Conservation (phyloP, 192 early-diverging fungal species). For the Obelidium mucronatum region DNA sequence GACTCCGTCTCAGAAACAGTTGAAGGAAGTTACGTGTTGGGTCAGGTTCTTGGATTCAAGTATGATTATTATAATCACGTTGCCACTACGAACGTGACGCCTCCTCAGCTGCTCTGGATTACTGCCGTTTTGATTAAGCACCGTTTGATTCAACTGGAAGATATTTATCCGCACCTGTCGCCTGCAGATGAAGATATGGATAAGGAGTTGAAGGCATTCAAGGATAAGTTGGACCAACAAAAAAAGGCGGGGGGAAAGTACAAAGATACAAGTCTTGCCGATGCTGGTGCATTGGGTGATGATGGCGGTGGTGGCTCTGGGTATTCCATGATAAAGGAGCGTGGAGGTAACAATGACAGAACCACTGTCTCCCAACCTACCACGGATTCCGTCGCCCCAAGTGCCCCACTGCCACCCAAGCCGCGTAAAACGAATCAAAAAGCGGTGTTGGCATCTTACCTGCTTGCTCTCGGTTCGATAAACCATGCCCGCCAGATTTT, state of each 20-base stretch:
- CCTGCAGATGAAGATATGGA: conserved; percentile 61
- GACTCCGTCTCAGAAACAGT: neutral
- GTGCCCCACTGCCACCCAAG: conserved; percentile 8
- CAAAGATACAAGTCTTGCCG: conserved; percentile 50
- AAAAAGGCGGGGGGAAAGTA: conserved; percentile 47
- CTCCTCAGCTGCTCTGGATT: conserved; percentile 57
- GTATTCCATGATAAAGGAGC: conserved; percentile 19
- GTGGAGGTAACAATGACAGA: neutral
- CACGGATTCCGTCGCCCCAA: neutral
- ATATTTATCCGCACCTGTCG: conserved; percentile 71
- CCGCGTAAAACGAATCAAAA: conserved; percentile 63
- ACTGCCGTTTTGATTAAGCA: conserved; percentile 66
- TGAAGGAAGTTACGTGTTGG: conserved; percentile 38
- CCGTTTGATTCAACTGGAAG: conserved; percentile 57
- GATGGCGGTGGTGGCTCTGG: conserved; percentile 30
- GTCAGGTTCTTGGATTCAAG: conserved; percentile 81
- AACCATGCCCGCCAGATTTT: conserved; percentile 60
- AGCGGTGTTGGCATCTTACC: conserved; percentile 62
- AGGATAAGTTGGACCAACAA: conserved; percentile 49
- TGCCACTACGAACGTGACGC: conserved; percentile 35
- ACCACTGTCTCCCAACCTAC: neutral
- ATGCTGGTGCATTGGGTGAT: conserved; percentile 47
- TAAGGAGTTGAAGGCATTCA: conserved; percentile 53
- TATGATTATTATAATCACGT: conserved; percentile 62
- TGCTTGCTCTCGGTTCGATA: conserved; percentile 71